phyloP scores from a whole-genome alignment of 768 basidiomycete genomes.

The Thelephora aurantiotincta region DNA sequence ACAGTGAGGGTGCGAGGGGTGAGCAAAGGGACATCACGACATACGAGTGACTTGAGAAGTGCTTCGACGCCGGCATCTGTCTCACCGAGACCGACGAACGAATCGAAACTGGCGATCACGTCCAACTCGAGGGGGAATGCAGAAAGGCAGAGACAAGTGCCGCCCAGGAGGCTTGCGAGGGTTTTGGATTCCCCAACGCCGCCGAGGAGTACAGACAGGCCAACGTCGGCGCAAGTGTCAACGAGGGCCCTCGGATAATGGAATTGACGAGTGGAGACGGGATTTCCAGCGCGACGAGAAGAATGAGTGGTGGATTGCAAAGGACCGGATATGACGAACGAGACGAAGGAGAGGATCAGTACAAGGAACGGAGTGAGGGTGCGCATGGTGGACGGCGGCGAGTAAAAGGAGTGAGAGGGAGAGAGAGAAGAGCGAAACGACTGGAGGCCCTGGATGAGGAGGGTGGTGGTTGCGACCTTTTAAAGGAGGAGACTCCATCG shows the following conservation, averaged over 20 bases:
- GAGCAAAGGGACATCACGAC: slow-evolving; percentile 1
- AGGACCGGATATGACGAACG: neutral
- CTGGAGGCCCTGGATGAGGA: neutral
- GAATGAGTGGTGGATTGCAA: neutral
- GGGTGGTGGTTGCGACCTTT: neutral
- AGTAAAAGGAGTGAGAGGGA: neutral
- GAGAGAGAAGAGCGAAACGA: neutral
- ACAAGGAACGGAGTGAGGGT: neutral
- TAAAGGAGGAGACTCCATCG: too few relatives aligned
- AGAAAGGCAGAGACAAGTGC: slow-evolving; percentile 26
- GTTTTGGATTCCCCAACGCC: slow-evolving; percentile 2
- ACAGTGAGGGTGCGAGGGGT: neutral
- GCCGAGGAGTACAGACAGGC: slow-evolving; percentile 3
- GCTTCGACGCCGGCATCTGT: neutral
- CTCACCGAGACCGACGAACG: slow-evolving; percentile 7
- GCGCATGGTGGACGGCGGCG: neutral
- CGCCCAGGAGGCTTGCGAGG: slow-evolving; percentile 1
- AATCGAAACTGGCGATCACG: slow-evolving; percentile 2
- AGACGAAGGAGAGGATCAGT: neutral
- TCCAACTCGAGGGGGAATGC: slow-evolving; percentile 8
- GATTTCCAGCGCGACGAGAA: neutral
- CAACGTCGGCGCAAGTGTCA: slow-evolving; percentile 12
- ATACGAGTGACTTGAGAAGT: slow-evolving; percentile 13
- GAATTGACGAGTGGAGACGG: slow-evolving; percentile 7
- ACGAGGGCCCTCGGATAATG: slow-evolving; percentile 6